Evolutionary conservation across 768 basidiomycete genomes (phyloP).

Genomic region (Trametes punicea): DNA sequence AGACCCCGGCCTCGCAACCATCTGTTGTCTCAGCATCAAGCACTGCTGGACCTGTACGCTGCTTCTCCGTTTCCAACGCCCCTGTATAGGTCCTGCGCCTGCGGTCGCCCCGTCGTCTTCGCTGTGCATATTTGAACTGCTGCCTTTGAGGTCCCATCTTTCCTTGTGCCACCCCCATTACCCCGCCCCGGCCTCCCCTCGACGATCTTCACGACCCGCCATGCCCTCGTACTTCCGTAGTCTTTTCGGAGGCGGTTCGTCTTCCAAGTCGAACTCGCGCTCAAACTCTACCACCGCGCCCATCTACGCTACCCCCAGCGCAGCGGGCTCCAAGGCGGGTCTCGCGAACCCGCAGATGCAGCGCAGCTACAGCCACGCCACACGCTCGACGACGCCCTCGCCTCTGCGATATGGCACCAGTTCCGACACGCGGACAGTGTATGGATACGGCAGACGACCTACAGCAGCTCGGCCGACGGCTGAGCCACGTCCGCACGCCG

Average conservation of each 20-base stretch:
- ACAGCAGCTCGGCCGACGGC: constrained; percentile 27
- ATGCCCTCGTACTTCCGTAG: constrained; percentile 54
- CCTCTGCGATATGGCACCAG: constrained; percentile 30
- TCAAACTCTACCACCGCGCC: constrained; percentile 36
- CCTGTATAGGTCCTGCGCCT: background rate
- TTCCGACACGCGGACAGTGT: constrained; percentile 29
- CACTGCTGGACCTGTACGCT: constrained; percentile 4
- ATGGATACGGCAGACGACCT: constrained; percentile 34
- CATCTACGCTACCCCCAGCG: constrained; percentile 24
- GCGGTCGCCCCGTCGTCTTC: background rate
- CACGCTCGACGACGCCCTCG: constrained; percentile 36
- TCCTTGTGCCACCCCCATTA: constrained; percentile 6
- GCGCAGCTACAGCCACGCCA: constrained; percentile 41
- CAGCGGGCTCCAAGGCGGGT: constrained; percentile 20
- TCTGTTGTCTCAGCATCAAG: constrained; percentile 19
- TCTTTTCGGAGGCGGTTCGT: constrained; percentile 38
- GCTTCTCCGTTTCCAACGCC: background rate
- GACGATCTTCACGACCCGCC: constrained; percentile 4
- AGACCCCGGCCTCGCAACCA: constrained; percentile 11
- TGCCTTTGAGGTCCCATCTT: constrained; percentile 1
- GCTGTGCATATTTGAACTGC: constrained; percentile 11
- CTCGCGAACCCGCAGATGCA: constrained; percentile 28
- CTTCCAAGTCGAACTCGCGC: constrained; percentile 42
- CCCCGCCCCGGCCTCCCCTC: background rate
- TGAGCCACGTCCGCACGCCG: constrained; percentile 35